A percentile compares a stretch with the other conserved stretches of the same genome.
phyloP scores from a whole-genome alignment of 495 filamentous ascomycete species.

The Aspergillus biplanus region DNA sequence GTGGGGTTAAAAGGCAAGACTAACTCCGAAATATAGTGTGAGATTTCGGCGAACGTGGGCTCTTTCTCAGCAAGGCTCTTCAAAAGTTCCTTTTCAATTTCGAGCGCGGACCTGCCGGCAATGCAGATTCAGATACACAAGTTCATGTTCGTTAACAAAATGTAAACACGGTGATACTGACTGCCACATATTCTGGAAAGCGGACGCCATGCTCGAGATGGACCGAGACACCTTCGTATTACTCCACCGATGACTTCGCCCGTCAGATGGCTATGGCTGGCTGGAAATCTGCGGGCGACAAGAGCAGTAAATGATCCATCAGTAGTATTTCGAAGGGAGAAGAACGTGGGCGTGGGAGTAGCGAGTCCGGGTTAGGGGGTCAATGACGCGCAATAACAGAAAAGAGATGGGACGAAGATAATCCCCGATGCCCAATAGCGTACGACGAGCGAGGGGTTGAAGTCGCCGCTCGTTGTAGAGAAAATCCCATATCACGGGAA shows the following conservation, averaged over 20 bases:
- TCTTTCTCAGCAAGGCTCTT: slow-evolving; percentile 56
- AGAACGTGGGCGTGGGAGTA: slow-evolving; percentile 9
- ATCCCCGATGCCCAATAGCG: slow-evolving; percentile 15
- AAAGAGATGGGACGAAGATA: slow-evolving; percentile 11
- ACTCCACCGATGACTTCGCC: slow-evolving; percentile 57
- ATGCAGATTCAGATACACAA: slow-evolving; percentile 28
- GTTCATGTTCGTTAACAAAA: slow-evolving; percentile 2
- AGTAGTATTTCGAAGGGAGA: slow-evolving; percentile 31
- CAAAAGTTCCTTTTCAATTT: slow-evolving; percentile 51
- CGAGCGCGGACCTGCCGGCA: slow-evolving; percentile 45
- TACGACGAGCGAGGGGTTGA: slow-evolving; percentile 26
- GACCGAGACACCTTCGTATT: slow-evolving; percentile 32
- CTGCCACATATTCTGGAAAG: slow-evolving; percentile 55
- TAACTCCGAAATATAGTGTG: slow-evolving; percentile 62
- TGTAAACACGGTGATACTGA: slow-evolving; percentile 36
- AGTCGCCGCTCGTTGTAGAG: slow-evolving; percentile 29
- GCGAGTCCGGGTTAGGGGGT: slow-evolving; percentile 5
- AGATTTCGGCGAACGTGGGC: slow-evolving; percentile 58
- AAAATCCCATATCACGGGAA: slow-evolving; percentile 30
- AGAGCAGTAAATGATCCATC: slow-evolving; percentile 48
- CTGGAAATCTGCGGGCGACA: slow-evolving; percentile 44
- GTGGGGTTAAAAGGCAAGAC: slow-evolving; percentile 29
- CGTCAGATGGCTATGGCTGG: slow-evolving; percentile 59
- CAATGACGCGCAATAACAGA: slow-evolving; percentile 9
- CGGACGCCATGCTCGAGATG: slow-evolving; percentile 51